A percentile compares a stretch with the other conserved stretches of the same genome.
Conservation (phyloP, 2,329 filamentous ascomycete genomes). For the Plectosphaerella plurivora region DNA sequence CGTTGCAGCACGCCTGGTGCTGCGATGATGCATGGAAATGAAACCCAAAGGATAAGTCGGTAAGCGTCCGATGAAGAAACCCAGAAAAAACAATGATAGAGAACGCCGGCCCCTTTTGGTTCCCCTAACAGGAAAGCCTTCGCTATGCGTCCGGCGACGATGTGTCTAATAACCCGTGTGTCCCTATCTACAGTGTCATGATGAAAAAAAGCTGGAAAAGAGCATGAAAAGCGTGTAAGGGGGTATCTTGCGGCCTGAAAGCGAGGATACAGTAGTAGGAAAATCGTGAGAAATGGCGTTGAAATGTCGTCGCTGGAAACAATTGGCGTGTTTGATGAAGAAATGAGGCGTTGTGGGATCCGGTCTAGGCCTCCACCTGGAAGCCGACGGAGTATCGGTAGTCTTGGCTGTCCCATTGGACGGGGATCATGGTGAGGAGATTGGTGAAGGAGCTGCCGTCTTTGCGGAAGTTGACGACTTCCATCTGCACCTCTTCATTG, state of each 20-base stretch:
- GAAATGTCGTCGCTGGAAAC: neutral
- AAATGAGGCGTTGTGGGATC: slow-evolving; percentile 23
- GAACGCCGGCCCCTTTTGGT: neutral
- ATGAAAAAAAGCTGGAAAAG: neutral
- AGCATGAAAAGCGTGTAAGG: neutral
- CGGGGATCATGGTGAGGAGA: slow-evolving; percentile 78
- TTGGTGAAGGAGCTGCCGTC: slow-evolving; percentile 79
- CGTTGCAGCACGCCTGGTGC: too few relatives aligned
- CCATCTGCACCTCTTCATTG: slow-evolving; percentile 41
- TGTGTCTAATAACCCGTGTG: neutral
- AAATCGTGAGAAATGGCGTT: neutral
- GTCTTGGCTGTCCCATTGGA: slow-evolving; percentile 60
- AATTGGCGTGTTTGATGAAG: neutral
- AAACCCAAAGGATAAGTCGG: too few relatives aligned
- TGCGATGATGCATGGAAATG: too few relatives aligned
- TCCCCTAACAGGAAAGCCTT: neutral
- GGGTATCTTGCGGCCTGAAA: slow-evolving; percentile 17
- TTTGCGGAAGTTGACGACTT: slow-evolving; percentile 75
- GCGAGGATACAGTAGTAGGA: slow-evolving; percentile 7
- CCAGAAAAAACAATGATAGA: neutral
- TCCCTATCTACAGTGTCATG: neutral
- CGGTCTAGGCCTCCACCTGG: slow-evolving; percentile 58
- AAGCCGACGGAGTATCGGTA: slow-evolving; percentile 78
- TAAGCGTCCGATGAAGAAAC: too few relatives aligned
- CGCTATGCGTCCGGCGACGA: neutral